These are phyloP conservation scores for Bonia amplexicaulis DNA, from an alignment of 176 grass and related monocot species.

Conservation along the genomic window DNA sequence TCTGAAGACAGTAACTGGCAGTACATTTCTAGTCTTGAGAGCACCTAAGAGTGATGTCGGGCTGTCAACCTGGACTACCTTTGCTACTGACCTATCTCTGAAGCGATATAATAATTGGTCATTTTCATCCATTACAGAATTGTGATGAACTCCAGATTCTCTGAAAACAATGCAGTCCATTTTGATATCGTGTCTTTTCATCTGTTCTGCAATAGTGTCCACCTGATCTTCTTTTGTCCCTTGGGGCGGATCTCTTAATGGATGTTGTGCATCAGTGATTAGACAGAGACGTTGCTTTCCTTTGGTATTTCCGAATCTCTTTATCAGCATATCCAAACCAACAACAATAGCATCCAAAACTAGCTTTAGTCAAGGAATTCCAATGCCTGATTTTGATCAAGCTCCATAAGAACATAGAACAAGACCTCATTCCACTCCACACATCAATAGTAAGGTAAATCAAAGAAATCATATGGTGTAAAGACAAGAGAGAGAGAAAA, in stretches of 20 bases:
- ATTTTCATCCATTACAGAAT: slow-evolving; percentile 65
- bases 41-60: slow-evolving; percentile 76
- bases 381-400: neutral
- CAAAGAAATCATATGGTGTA: neutral
- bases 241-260: slow-evolving; percentile 69
- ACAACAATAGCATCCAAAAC: slow-evolving; percentile 97
- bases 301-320: slow-evolving; percentile 68
- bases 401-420: neutral
- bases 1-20: slow-evolving; percentile 89
- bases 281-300: slow-evolving; percentile 66
- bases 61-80: slow-evolving; percentile 65
- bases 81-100: slow-evolving; percentile 56
- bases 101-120: slow-evolving; percentile 64
- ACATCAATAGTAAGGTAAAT: neutral
- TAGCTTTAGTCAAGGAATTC: slow-evolving; percentile 58
- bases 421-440: neutral
- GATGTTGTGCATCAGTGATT: slow-evolving; percentile 73
- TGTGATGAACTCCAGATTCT: slow-evolving; percentile 41
- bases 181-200: slow-evolving; percentile 77
- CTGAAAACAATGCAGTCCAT: slow-evolving; percentile 75
- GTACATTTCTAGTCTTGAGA: slow-evolving; percentile 74
- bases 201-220: slow-evolving; percentile 68
- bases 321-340: slow-evolving; percentile 92
- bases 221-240: slow-evolving; percentile 90
- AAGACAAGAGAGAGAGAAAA: neutral